Percentiles rank a stretch among this genome's conserved stretches.
These are phyloP conservation scores for Suhomyces prunicola DNA, from an alignment of 805 yeast species.

Conservation along the genomic window DNA sequence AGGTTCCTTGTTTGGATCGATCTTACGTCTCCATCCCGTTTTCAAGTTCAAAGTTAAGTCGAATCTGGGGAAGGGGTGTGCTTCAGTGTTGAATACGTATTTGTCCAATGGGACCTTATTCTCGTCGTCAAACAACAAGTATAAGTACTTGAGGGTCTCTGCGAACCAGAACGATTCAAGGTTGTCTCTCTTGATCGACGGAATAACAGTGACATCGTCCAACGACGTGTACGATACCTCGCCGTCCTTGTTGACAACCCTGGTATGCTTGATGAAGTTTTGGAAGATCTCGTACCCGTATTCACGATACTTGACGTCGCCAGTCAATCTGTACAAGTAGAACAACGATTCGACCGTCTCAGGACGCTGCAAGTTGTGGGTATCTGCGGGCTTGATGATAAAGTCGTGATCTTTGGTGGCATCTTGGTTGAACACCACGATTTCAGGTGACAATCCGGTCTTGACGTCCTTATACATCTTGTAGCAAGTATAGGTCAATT, in stretches of 20 bases:
- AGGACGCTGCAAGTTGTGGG: constrained; percentile 86
- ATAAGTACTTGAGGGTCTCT: constrained; percentile 85
- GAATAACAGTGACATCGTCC: constrained; percentile 57
- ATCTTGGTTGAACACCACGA: constrained; percentile 74
- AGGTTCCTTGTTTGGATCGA: constrained; percentile 17
- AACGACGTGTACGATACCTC: constrained; percentile 58
- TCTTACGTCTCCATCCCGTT: constrained; percentile 58
- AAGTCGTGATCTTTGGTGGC: constrained; percentile 50
- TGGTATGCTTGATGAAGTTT: constrained; percentile 60
- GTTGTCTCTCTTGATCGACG: constrained; percentile 60
- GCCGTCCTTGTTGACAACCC: constrained; percentile 41
- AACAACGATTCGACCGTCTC: constrained; percentile 90
- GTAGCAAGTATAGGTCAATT: constrained; percentile 76
- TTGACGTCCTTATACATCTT: constrained; percentile 70
- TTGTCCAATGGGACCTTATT: constrained; percentile 61
- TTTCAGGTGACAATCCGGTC: constrained; percentile 87
- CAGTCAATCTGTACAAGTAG: constrained; percentile 73
- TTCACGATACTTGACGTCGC: constrained; percentile 74
- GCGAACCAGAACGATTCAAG: constrained; percentile 94
- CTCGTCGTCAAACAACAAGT: constrained; percentile 69
- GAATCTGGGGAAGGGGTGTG: constrained; percentile 85
- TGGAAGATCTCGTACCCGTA: constrained; percentile 89
- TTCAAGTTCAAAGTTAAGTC: constrained; percentile 47
- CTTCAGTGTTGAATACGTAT: constrained; percentile 86
- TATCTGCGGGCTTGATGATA: constrained; percentile 64